These are phyloP conservation scores for Penicillium maclennaniae DNA, from an alignment of 495 filamentous ascomycete genomes.

Conservation along the genomic window DNA sequence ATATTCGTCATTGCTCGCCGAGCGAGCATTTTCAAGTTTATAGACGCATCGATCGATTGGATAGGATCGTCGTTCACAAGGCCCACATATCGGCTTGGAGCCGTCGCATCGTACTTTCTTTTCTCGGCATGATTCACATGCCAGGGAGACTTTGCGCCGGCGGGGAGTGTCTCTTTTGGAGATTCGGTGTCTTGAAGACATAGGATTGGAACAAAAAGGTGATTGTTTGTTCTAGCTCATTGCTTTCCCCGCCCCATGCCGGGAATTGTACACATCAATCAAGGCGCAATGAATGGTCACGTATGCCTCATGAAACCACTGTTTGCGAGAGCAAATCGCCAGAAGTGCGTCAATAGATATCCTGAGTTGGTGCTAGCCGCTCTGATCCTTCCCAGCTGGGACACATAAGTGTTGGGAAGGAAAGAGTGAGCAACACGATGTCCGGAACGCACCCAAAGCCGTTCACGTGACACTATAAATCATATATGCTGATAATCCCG, in stretches of 20 bases:
- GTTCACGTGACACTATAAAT: conserved; percentile 6
- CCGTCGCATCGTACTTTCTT: conserved; percentile 44
- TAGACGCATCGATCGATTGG: conserved; percentile 36
- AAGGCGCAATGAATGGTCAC: background rate
- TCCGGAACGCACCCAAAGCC: conserved; percentile 5
- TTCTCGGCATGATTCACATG: conserved; percentile 41
- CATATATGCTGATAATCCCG: background rate
- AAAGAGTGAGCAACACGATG: background rate
- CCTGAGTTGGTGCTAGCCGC: background rate
- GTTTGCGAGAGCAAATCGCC: background rate
- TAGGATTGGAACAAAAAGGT: background rate
- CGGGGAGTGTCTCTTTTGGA: conserved; percentile 15
- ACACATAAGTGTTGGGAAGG: background rate
- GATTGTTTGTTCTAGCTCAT: background rate
- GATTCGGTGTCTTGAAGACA: conserved; percentile 16
- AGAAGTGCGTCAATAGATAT: background rate
- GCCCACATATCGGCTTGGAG: conserved; percentile 42
- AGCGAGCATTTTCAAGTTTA: conserved; percentile 32
- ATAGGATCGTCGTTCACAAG: conserved; percentile 34
- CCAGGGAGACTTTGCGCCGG: conserved; percentile 28
- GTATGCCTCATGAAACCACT: background rate
- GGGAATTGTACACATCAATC: background rate
- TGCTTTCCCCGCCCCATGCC: background rate
- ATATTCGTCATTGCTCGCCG: conserved; percentile 38
- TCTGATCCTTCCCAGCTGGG: background rate